These are phyloP conservation scores for Metarhizium humberi DNA, from an alignment of 2,329 filamentous ascomycete genomes.

Conservation along the genomic window DNA sequence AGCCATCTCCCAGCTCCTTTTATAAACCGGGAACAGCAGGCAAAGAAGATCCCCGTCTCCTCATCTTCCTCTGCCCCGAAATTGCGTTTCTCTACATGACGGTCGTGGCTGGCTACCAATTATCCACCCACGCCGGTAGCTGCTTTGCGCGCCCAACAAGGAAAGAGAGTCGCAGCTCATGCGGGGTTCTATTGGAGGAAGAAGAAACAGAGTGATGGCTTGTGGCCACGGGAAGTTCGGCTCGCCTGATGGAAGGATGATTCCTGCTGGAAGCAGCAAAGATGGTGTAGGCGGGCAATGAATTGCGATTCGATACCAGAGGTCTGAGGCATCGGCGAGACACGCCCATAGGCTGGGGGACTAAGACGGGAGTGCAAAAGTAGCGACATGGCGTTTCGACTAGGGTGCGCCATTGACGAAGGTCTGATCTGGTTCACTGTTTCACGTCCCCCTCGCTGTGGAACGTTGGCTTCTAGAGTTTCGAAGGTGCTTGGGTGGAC, in stretches of 20 bases:
- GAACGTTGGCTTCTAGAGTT: too few species aligned
- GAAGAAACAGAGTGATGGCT: background rate
- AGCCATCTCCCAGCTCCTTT: background rate
- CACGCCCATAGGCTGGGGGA: background rate
- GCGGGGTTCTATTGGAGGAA: background rate
- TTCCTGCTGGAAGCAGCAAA: background rate
- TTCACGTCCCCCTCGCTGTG: too few species aligned
- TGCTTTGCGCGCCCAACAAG: background rate
- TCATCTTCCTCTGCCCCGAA: background rate
- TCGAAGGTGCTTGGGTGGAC: too few species aligned
- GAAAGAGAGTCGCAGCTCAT: background rate
- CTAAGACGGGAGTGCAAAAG: background rate
- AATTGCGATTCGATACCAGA: too few species aligned
- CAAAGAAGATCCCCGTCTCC: background rate
- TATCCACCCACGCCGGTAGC: background rate
- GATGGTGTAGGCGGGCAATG: too few species aligned
- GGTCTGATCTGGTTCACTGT: background rate
- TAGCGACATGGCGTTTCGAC: background rate
- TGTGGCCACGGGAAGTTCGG: background rate
- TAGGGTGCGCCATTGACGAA: background rate
- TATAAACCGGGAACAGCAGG: background rate
- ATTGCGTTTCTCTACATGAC: background rate
- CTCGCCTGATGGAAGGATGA: background rate
- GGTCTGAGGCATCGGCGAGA: background rate
- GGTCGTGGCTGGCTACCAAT: background rate